Evolutionary conservation across 306 rosid species (phyloP).

Genomic region (Pyrus bretschneideri): DNA sequence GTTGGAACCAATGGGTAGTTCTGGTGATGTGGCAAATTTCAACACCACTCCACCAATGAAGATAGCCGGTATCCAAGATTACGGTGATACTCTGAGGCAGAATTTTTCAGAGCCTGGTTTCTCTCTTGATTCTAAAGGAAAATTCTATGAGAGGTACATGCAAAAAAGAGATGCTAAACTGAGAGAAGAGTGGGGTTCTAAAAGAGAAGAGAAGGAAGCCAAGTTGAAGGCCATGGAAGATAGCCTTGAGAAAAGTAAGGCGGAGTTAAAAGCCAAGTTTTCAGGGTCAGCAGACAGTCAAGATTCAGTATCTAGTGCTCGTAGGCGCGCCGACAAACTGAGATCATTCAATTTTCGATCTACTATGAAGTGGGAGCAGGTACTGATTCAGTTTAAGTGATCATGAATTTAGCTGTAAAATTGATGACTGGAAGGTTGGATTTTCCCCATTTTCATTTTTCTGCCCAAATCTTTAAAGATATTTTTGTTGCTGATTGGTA

Average conservation of each 20-base stretch:
- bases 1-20: slow-evolving; percentile 37
- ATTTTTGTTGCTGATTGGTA: slow-evolving; percentile 14
- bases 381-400: slow-evolving; percentile 27
- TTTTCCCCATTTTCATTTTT: slow-evolving; percentile 5
- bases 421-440: slow-evolving; percentile 6
- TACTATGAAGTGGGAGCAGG: slow-evolving; percentile 69
- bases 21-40: slow-evolving; percentile 27
- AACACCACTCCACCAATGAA: slow-evolving; percentile 31
- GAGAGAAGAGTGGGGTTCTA: slow-evolving; percentile 77
- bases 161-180: slow-evolving; percentile 93
- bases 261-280: slow-evolving; percentile 81
- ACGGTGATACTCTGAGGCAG: slow-evolving; percentile 44
- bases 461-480: not conserved
- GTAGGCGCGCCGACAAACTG: slow-evolving; percentile 60
- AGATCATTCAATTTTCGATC: slow-evolving; percentile 54
- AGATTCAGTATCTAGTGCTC: slow-evolving; percentile 49
- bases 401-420: slow-evolving; percentile 17
- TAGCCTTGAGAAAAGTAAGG: slow-evolving; percentile 74
- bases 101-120: slow-evolving; percentile 48
- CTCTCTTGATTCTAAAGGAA: slow-evolving; percentile 77
- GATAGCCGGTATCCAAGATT: slow-evolving; percentile 34
- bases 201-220: slow-evolving; percentile 88
- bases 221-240: slow-evolving; percentile 93
- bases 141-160: slow-evolving; percentile 76
- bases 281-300: slow-evolving; percentile 53